Evolutionary conservation across 441 rosid species (phyloP).

Genomic region (Melastoma candidum): DNA sequence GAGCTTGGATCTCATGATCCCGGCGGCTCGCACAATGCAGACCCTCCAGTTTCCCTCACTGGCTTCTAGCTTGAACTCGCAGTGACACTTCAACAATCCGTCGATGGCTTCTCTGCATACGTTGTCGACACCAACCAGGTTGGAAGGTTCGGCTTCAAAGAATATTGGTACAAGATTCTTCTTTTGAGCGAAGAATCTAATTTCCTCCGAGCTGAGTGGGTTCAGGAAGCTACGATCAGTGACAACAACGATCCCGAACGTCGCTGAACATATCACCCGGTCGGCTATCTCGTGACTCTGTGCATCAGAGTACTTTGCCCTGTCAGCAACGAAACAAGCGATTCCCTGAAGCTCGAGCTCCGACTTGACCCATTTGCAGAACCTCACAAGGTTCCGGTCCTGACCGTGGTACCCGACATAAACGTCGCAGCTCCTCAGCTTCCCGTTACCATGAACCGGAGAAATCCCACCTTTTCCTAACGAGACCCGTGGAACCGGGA

Average conservation of each 20-base stretch:
- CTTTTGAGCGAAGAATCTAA: conserved; percentile 82
- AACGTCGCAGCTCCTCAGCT: conserved; percentile 85
- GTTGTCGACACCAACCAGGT: conserved; percentile 47
- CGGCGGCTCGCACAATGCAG: conserved; percentile 47
- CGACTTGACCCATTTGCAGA: conserved; percentile 91
- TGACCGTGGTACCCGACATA: conserved; percentile 81
- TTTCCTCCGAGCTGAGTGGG: conserved; percentile 67
- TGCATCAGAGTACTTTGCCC: conserved; percentile 62
- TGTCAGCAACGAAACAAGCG: conserved; percentile 82
- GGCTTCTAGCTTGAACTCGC: conserved; percentile 76
- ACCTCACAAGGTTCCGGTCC: conserved; percentile 63
- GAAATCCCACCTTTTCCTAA: conserved; percentile 64
- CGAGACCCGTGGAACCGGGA: conserved; percentile 79
- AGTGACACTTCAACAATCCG: conserved; percentile 45
- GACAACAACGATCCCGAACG: conserved; percentile 70
- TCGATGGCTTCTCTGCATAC: conserved; percentile 80
- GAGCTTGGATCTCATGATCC: conserved; percentile 55
- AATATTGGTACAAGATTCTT: conserved; percentile 78
- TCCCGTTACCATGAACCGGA: conserved; percentile 50
- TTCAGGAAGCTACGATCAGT: conserved; percentile 54
- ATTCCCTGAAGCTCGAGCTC: conserved; percentile 93
- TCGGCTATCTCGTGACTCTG: conserved; percentile 90
- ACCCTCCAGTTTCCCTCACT: conserved; percentile 75
- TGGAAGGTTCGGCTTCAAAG: conserved; percentile 55
- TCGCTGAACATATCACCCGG: conserved; percentile 69